phyloP scores from a whole-genome alignment of 2,329 filamentous ascomycete genomes.

The Talaromyces albobiverticillius region DNA sequence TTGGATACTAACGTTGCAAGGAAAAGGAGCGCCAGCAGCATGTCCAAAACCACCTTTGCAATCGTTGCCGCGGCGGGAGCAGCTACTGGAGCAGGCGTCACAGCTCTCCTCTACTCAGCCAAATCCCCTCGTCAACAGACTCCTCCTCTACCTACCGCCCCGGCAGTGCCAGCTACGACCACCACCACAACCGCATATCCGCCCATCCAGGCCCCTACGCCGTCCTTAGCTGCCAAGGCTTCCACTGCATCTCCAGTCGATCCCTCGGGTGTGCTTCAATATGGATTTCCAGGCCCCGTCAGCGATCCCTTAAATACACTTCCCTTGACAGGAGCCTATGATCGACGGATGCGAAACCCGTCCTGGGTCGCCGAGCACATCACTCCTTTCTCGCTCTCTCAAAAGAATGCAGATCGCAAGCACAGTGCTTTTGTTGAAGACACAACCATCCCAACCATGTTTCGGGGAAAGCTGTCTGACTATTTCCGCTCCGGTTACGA shows the following conservation, averaged over 20 bases:
- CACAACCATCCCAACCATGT: conserved; percentile 71
- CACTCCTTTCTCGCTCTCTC: conserved; percentile 75
- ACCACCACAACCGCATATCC: conserved; percentile 30
- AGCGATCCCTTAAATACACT: conserved; percentile 74
- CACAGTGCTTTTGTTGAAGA: conserved; percentile 84
- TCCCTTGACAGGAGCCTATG: conserved; percentile 81
- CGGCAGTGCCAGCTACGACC: conserved; percentile 34
- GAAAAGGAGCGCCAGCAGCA: too few species aligned
- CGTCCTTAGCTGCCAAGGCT: conserved; percentile 26
- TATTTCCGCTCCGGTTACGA: conserved; percentile 96
- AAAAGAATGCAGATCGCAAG: conserved; percentile 76
- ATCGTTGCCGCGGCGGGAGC: conserved; percentile 74
- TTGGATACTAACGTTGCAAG: too few species aligned
- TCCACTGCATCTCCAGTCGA: conserved; percentile 56
- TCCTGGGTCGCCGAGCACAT: conserved; percentile 97
- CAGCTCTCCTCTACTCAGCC: conserved; percentile 64
- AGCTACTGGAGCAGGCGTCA: conserved; percentile 71
- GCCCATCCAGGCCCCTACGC: conserved; percentile 27
- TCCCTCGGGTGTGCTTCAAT: conserved; percentile 74
- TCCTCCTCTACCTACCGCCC: conserved; percentile 29
- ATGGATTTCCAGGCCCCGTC: conserved; percentile 89
- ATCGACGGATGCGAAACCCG: conserved; percentile 86
- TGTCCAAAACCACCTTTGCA: conserved; percentile 77
- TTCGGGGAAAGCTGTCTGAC: conserved; percentile 86
- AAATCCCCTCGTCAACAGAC: conserved; percentile 51